Conservation (phyloP, 305 asterid genomes). For the Fraxinus paxiana region DNA sequence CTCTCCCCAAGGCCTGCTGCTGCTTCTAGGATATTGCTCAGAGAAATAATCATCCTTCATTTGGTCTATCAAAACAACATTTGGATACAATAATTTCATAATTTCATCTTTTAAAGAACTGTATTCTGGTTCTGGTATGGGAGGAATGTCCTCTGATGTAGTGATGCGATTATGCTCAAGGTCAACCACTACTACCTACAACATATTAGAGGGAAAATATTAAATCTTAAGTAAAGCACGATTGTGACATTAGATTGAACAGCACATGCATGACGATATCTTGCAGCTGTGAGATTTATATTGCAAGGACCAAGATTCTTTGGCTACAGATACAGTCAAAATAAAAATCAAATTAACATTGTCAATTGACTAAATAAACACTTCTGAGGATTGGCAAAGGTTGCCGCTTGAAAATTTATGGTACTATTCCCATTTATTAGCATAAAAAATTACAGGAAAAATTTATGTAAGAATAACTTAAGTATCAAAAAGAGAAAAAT, state of each 20-base stretch:
- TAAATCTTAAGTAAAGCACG: constrained; percentile 12
- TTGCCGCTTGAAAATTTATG: neutral
- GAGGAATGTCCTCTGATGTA: constrained; percentile 94
- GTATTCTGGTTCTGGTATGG: constrained; percentile 89
- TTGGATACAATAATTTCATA: constrained; percentile 66
- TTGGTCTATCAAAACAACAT: constrained; percentile 84
- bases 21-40: constrained; percentile 50
- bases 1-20: constrained; percentile 78
- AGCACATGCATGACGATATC: neutral
- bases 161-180: constrained; percentile 87
- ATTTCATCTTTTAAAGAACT: constrained; percentile 73
- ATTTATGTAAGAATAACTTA: neutral
- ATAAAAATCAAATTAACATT: neutral
- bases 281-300: constrained; percentile 9
- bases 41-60: constrained; percentile 52
- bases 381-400: neutral
- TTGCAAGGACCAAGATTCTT: neutral
- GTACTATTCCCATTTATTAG: constrained; percentile 7
- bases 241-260: constrained; percentile 9
- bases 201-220: constrained; percentile 24
- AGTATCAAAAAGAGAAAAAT: neutral
- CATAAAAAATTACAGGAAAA: neutral
- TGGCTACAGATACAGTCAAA: neutral
- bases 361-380: neutral
- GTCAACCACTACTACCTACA: constrained; percentile 94